Conservation (phyloP, 768 basidiomycete species). For the Auriscalpium orientale region DNA sequence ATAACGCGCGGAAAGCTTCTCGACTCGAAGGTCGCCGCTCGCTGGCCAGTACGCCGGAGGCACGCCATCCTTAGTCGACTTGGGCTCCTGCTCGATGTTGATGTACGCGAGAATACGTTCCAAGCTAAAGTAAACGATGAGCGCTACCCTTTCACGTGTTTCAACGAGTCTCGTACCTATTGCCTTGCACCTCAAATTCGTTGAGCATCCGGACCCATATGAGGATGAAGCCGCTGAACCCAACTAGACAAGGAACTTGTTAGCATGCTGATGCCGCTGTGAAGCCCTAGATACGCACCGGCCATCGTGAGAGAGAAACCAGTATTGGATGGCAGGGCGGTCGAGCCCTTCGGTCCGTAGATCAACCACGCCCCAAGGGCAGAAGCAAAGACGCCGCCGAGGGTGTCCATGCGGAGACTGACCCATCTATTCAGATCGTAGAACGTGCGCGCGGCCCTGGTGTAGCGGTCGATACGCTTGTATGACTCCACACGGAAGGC, state of each 20-base stretch:
- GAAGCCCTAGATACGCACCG: constrained; percentile 18
- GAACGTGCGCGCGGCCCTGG: too few relatives aligned
- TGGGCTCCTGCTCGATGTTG: constrained; percentile 51
- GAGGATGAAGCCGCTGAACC: constrained; percentile 49
- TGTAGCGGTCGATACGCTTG: too few relatives aligned
- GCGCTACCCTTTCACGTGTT: neutral
- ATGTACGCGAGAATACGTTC: constrained; percentile 50
- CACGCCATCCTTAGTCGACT: too few relatives aligned
- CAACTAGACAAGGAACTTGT: constrained; percentile 26
- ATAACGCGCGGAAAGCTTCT: constrained; percentile 45
- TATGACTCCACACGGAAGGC: too few relatives aligned
- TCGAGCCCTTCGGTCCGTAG: constrained; percentile 27
- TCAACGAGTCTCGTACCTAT: constrained; percentile 17
- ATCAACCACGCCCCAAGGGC: too few relatives aligned
- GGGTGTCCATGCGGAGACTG: too few relatives aligned
- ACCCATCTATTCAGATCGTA: too few relatives aligned
- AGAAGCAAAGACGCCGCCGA: too few relatives aligned
- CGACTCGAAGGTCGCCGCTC: constrained; percentile 42
- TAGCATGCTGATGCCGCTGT: neutral
- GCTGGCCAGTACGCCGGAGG: constrained; percentile 62
- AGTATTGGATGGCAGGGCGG: constrained; percentile 28
- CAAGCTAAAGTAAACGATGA: constrained; percentile 24
- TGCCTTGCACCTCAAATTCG: constrained; percentile 33
- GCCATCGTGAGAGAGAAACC: constrained; percentile 38
- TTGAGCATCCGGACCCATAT: constrained; percentile 40